Conservation (phyloP, 164 flowering plant genomes). For the Cinnamomum chago region DNA sequence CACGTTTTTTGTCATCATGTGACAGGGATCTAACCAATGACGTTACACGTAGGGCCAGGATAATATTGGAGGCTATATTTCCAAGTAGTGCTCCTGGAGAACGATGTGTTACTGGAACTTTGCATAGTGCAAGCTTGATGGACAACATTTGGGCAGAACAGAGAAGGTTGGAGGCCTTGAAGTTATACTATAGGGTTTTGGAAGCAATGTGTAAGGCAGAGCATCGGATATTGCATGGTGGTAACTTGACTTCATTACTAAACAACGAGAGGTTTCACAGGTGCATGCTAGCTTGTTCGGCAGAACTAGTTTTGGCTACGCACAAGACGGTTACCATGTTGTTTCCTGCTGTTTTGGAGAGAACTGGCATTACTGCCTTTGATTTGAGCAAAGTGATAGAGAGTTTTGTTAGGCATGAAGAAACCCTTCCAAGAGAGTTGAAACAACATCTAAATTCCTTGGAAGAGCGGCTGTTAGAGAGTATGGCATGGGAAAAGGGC, state of each 20-base stretch:
- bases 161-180: slow-evolving; percentile 77
- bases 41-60: slow-evolving; percentile 66
- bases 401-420: slow-evolving; percentile 96
- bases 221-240: slow-evolving; percentile 63
- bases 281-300: slow-evolving; percentile 99
- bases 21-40: slow-evolving; percentile 74
- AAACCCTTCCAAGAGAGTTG: slow-evolving; percentile 89
- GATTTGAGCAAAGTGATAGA: slow-evolving; percentile 99
- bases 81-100: slow-evolving; percentile 70
- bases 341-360: slow-evolving; percentile 92
- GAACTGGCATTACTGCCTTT: slow-evolving; percentile 97
- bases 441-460: slow-evolving; percentile 87
- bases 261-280: slow-evolving; percentile 98
- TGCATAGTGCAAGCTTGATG: slow-evolving; percentile 67
- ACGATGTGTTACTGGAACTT: slow-evolving; percentile 43
- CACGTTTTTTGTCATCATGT: slow-evolving; percentile 62
- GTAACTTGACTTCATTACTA: slow-evolving; percentile 77
- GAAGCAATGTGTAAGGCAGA: slow-evolving; percentile 95
- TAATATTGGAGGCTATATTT: slow-evolving; percentile 91
- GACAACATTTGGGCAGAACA: slow-evolving; percentile 97
- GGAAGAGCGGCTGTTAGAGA: slow-evolving; percentile 92
- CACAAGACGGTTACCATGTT: slow-evolving; percentile 92
- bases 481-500: slow-evolving; percentile 98
- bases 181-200: slow-evolving; percentile 83
- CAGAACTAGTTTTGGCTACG: slow-evolving; percentile 92